Conservation (phyloP, 169 alveolate species). For the Cryptosporidium xiaoi region DNA sequence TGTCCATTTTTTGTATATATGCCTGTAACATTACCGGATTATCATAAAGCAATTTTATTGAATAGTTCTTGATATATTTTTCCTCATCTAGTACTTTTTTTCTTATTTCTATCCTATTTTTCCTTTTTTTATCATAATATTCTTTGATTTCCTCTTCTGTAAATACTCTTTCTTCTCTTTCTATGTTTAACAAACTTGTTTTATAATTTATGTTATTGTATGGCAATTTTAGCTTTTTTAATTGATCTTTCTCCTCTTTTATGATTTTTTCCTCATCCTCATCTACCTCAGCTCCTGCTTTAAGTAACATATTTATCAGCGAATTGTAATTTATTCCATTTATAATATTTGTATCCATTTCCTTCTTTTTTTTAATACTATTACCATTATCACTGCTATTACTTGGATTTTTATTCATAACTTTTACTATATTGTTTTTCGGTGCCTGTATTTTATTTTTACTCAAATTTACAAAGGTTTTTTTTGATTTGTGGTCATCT, state of each 20-base stretch:
- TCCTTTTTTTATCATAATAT: conserved; percentile 25
- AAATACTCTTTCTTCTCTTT: not conserved
- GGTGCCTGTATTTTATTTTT: not conserved
- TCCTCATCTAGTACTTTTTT: conserved; percentile 7
- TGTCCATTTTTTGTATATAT: conserved; percentile 58
- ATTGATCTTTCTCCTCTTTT: conserved; percentile 18
- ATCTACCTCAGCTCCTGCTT: conserved; percentile 43
- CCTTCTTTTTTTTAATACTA: not conserved
- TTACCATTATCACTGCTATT: not conserved
- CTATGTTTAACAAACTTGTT: conserved; percentile 13
- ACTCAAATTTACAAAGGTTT: not conserved
- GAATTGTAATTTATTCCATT: not conserved
- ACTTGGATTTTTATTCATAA: not conserved
- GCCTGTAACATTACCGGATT: conserved; percentile 23
- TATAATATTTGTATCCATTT: not conserved
- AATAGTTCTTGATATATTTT: conserved; percentile 5
- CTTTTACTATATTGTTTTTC: not conserved
- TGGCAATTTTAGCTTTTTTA: not conserved
- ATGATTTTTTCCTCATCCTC: conserved; percentile 34
- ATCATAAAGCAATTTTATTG: conserved; percentile 45
- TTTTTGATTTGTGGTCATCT: conserved; percentile 3
- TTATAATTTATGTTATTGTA: no score
- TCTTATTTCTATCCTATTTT: conserved; percentile 17
- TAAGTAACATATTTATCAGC: conserved; percentile 29
- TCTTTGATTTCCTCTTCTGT: conserved; percentile 18